Evolutionary conservation across 179 eudicot species (phyloP), one percentile per base, ranked within the genome.

Genomic region (Sideroxylon spinosum): DNA sequence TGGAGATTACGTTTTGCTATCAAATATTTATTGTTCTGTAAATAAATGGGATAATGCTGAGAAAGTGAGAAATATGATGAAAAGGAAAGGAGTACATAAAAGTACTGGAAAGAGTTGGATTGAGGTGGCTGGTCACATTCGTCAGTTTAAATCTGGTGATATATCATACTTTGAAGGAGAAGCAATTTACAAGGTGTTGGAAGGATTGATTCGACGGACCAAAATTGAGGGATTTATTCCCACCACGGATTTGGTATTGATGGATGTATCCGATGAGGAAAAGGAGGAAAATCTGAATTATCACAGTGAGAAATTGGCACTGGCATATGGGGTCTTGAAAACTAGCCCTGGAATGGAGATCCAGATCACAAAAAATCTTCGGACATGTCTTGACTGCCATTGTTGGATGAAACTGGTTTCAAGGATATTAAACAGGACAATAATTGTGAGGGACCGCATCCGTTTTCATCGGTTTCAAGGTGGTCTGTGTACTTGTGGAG

Each of bases 181-280:
- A 72, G 83, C 83, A 19, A 80, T 89, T 29, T 77, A 90, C 76
- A 89, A 82, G 81, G 67, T 91, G 61, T 80, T 91, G 81, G 84
- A 88, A 76, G 88, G 80, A 76, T 75, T 93, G 78, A 81, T 79
- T 26, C 79, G 69, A 44, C 80, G 91, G 72, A 79, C 86, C 66
- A 93, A 85, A 85, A 62, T 84, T 81, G 91, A 88, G 81, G 94
- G 98, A 55, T 88, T 80, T 78, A 73, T 80, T n/a, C 84, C 87
- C 62, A 75, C 78, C 19, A 81, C 79, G n/a, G 94, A 87, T 60
- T 79, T 89, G 80, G 97, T 93, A 76, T 78, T 93, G 81, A 92
- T 92, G 98, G 98, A 91, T 86, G 85, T 93, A 53, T 86, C 90
- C 14, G 90, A 89, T 50, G 97, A 93, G 83, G 97, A 93, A 85